Base-by-base conservation (phyloP, 352 stramenopile species). In the Phytopythium ostracodes region DNA sequence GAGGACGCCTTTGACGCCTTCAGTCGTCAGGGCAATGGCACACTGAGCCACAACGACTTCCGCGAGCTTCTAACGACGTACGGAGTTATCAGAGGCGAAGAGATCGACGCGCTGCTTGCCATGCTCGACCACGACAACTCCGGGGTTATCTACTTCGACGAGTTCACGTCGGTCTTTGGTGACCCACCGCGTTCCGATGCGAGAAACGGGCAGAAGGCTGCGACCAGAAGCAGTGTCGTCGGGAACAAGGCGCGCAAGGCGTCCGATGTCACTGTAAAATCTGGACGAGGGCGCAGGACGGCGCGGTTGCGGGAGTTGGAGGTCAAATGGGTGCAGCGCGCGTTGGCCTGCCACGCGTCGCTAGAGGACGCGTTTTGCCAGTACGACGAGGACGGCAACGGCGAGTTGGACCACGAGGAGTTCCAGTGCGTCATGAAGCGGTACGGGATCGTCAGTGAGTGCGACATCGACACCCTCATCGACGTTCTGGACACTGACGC, bases 371-470 rank as follows among this genome's bases (percentile, higher is more conserved):
- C 81, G 1, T 91, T 91, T 62, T 72, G 66, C 25, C 79, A 91
- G 59, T 91, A 91, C 44, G 82, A 89, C 33, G 52, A 67, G 10
- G 75, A 89, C 50, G 71, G 66, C 12, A 89, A 71, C 20, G 73
- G 71, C 2, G 64, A 70, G 42, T 57, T 91, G 2, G 80, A 91
- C 52, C 68, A 87, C 60, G 67, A 88, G 8, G 80, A 87, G 62
- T 91, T 91, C 40, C 36, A 58, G 7, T 65, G 75, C 47, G 83
- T 85, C 63, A 89, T 91, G 82, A 89, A 84, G 59, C 75, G 80
- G 15, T 89, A 89, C 52, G 82, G 82, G 1, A 89, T 91, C 49
- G 67, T 69, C 4, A 75, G 70, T 14, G 68, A 79, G 11, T 68
- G 76, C 5, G 82, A 89, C 60, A 89, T 91, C 20, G 62, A 75